phyloP scores from a whole-genome alignment of 768 basidiomycete genomes.

The Agaricus subrufescens region DNA sequence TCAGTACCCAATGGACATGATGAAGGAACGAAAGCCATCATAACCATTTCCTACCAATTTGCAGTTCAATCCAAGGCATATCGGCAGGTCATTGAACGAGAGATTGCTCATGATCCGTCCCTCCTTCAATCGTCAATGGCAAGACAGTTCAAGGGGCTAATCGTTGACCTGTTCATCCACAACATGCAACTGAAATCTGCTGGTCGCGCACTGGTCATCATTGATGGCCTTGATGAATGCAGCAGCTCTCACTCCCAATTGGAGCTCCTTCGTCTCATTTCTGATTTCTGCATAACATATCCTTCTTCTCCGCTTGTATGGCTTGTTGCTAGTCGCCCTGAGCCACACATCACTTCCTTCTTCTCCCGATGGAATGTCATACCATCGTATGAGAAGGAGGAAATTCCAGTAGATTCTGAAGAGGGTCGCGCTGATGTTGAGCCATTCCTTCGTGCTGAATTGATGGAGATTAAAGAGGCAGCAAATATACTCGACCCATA shows the following conservation, averaged over 20 bases:
- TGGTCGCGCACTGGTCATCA: neutral
- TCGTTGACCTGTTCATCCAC: conserved; percentile 10
- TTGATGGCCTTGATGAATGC: conserved; percentile 25
- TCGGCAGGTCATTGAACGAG: neutral
- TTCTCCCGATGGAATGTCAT: conserved; percentile 2
- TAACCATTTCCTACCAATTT: conserved; percentile 18
- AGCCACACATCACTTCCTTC: conserved; percentile 14
- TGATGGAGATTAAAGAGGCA: neutral
- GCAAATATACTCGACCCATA: neutral
- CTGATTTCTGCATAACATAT: neutral
- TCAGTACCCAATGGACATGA: neutral
- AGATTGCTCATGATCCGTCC: conserved; percentile 4
- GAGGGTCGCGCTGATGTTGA: conserved; percentile 14
- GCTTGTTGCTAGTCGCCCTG: conserved; percentile 22
- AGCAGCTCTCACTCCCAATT: conserved; percentile 6
- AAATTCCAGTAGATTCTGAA: conserved; percentile 9
- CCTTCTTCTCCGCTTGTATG: conserved; percentile 15
- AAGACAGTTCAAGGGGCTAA: conserved; percentile 11
- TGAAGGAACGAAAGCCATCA: neutral
- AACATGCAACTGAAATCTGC: too few relatives aligned
- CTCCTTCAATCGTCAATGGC: conserved; percentile 5
- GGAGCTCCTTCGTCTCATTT: conserved; percentile 13
- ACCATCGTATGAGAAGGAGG: neutral
- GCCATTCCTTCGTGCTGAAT: conserved; percentile 10
- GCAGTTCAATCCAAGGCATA: conserved; percentile 2